Evolutionary conservation across 345 rosid species (phyloP).

Genomic region (Eucalyptus guilfoylei): DNA sequence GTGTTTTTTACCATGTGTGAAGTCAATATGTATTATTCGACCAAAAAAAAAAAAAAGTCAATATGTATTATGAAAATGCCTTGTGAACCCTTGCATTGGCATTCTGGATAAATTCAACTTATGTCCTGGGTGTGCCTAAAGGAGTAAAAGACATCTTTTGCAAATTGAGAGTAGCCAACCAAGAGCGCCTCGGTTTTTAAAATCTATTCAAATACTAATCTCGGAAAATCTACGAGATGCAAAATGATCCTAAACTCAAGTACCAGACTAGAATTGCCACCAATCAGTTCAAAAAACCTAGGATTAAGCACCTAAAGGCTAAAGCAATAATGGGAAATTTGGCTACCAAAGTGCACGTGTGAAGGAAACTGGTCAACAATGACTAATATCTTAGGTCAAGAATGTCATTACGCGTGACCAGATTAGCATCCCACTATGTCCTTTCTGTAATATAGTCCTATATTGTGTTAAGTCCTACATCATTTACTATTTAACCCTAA

Average conservation of each 20-base stretch:
- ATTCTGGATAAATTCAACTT: not conserved
- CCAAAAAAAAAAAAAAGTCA: not conserved
- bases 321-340: not conserved
- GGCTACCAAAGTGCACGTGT: fast-evolving
- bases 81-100: not conserved
- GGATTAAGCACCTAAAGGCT: not conserved
- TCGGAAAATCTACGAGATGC: not conserved
- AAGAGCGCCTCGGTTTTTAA: not conserved
- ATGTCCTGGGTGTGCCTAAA: not conserved
- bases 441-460: not conserved
- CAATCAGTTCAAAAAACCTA: not conserved
- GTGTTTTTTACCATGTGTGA: not conserved
- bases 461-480: not conserved
- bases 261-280: not conserved
- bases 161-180: not conserved
- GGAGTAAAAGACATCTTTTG: not conserved
- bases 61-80: not conserved
- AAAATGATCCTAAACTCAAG: not conserved
- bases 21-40: not conserved
- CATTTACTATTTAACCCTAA: not conserved
- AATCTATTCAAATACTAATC: not conserved
- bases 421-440: not conserved
- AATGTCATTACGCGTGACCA: not conserved
- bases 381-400: not conserved
- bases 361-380: not conserved